Evolutionary conservation across 2,329 filamentous ascomycete species (phyloP).

Genomic region (Fusarium domesticum): DNA sequence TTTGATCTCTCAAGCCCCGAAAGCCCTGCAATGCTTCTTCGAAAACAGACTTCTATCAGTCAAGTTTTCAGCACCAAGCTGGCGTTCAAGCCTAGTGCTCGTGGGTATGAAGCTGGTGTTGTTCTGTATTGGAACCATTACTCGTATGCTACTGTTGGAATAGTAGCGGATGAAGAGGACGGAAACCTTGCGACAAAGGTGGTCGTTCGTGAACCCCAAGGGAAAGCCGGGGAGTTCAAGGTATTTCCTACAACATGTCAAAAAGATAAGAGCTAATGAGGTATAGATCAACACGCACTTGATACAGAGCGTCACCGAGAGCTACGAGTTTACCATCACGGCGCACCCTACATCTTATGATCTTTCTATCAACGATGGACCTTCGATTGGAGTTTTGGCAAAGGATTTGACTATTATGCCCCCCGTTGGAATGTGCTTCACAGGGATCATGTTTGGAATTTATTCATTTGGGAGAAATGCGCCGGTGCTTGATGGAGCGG

Average conservation of each 20-base stretch:
- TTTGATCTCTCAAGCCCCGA: constrained; percentile 50
- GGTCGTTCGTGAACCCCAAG: constrained; percentile 4
- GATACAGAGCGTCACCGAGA: neutral
- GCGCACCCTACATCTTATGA: constrained; percentile 7
- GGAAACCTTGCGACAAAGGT: constrained; percentile 2
- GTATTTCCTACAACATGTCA: neutral
- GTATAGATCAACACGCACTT: neutral
- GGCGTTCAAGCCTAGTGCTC: constrained; percentile 43
- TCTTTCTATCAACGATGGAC: neutral
- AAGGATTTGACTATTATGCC: constrained; percentile 14
- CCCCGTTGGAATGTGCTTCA: constrained; percentile 20
- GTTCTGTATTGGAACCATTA: constrained; percentile 54
- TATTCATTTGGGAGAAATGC: constrained; percentile 21
- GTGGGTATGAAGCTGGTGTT: constrained; percentile 49
- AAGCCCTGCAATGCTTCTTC: constrained; percentile 50
- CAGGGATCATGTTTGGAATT: constrained; percentile 24
- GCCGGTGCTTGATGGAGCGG: constrained; percentile 21
- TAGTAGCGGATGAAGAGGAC: constrained; percentile 8
- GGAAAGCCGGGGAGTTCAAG: constrained; percentile 5
- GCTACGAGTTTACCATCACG: neutral
- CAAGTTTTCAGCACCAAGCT: constrained; percentile 44
- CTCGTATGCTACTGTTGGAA: constrained; percentile 33
- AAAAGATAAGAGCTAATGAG: neutral
- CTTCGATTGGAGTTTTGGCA: neutral
- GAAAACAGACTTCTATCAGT: constrained; percentile 49